These are phyloP conservation scores for Epichloe sibirici DNA, from an alignment of 2,329 filamentous ascomycete species.

Conservation along the genomic window DNA sequence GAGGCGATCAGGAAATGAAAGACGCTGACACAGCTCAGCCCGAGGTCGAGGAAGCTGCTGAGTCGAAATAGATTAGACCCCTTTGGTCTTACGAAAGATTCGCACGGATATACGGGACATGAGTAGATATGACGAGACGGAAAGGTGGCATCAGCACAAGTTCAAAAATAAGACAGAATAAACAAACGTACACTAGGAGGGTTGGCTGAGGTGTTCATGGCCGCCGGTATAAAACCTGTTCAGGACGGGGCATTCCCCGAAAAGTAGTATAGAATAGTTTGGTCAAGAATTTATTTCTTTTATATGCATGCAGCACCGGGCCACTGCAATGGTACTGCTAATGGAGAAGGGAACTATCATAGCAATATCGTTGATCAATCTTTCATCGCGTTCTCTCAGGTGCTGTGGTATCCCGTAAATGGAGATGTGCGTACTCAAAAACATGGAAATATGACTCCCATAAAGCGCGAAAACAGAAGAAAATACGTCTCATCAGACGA, in stretches of 20 bases:
- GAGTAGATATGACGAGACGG: conserved; percentile 9
- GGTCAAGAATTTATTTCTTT: not conserved
- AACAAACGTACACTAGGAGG: not conserved
- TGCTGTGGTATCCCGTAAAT: too few relatives aligned
- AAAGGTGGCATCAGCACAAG: not conserved
- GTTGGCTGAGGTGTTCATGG: not conserved
- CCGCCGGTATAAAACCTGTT: not conserved
- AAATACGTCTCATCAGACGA: too few relatives aligned
- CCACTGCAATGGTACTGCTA: too few relatives aligned
- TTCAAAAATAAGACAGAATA: not conserved
- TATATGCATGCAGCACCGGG: too few relatives aligned
- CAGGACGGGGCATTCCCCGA: not conserved
- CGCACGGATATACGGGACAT: conserved; percentile 4
- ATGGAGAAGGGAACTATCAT: too few relatives aligned
- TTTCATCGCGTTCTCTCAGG: too few relatives aligned
- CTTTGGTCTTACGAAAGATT: not conserved
- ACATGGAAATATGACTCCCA: too few relatives aligned
- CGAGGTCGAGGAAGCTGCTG: conserved; percentile 34
- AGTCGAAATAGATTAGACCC: conserved; percentile 21
- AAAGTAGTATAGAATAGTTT: conserved; percentile 1
- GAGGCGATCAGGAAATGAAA: conserved; percentile 51
- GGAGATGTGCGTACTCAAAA: too few relatives aligned
- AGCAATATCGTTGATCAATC: too few relatives aligned
- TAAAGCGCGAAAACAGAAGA: too few relatives aligned
- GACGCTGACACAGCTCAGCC: conserved; percentile 44